phyloP scores from a whole-genome alignment of 768 basidiomycete genomes.

The Leccinum truebloodii region DNA sequence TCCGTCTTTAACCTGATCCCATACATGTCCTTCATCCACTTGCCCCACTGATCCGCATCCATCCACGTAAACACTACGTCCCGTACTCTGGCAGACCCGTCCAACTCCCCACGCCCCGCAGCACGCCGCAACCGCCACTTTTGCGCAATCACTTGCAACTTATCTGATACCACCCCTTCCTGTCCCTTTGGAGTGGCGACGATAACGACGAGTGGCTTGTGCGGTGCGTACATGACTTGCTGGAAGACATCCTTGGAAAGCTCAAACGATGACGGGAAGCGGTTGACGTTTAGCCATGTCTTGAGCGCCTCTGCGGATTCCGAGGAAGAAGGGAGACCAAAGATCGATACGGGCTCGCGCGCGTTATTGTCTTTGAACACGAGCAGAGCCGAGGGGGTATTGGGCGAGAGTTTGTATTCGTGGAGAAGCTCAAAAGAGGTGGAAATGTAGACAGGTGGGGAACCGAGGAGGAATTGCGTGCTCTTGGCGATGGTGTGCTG shows the following conservation, averaged over 20 bases:
- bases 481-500: constrained; percentile 60
- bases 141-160: constrained; percentile 52
- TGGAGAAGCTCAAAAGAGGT: constrained; percentile 34
- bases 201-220: constrained; percentile 77
- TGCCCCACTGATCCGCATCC: constrained; percentile 80
- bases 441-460: constrained; percentile 49
- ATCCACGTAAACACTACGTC: constrained; percentile 89
- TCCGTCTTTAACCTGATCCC: constrained; percentile 46
- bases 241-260: constrained; percentile 81
- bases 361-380: constrained; percentile 62
- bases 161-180: constrained; percentile 44
- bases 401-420: constrained; percentile 37
- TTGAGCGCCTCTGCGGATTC: constrained; percentile 26
- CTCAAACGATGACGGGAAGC: constrained; percentile 72
- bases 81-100: constrained; percentile 23
- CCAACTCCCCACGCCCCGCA: background rate
- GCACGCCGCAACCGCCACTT: constrained; percentile 51
- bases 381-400: constrained; percentile 62
- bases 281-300: constrained; percentile 65
- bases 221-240: constrained; percentile 79
- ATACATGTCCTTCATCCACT: constrained; percentile 94
- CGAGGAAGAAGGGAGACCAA: constrained; percentile 23
- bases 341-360: constrained; percentile 45
- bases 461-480: constrained; percentile 48
- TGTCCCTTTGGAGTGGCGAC: constrained; percentile 46